phyloP scores from a whole-genome alignment of 768 basidiomycete species.

The Suillus bovinus region DNA sequence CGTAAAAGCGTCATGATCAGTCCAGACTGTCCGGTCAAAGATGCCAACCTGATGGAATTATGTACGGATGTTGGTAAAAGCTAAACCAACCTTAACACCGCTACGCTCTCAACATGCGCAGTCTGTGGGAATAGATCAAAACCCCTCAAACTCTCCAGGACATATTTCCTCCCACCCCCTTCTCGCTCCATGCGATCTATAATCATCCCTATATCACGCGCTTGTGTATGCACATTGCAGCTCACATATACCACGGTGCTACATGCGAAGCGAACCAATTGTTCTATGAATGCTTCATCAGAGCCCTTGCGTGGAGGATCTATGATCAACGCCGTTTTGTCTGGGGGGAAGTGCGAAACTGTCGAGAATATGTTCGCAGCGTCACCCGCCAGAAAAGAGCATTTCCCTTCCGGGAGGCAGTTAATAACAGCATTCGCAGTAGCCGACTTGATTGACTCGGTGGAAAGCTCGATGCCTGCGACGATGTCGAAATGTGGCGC shows the following conservation, averaged over 20 bases:
- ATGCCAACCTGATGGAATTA: neutral
- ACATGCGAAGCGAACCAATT: conserved; percentile 70
- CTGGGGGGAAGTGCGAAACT: conserved; percentile 64
- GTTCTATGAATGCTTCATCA: conserved; percentile 74
- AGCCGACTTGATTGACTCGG: conserved; percentile 69
- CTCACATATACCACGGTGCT: conserved; percentile 84
- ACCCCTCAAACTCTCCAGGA: conserved; percentile 80
- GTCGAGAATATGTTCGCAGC: conserved; percentile 82
- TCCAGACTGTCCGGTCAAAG: neutral
- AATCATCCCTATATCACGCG: conserved; percentile 82
- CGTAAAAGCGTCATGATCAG: neutral
- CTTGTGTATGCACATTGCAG: conserved; percentile 94
- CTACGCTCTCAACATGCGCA: conserved; percentile 87
- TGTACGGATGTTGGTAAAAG: neutral
- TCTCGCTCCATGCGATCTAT: conserved; percentile 44
- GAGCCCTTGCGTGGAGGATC: conserved; percentile 97
- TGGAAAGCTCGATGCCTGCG: conserved; percentile 85
- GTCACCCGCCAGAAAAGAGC: conserved; percentile 76
- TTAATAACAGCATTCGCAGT: conserved; percentile 68
- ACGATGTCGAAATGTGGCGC: conserved; percentile 73
- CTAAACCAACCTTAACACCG: conserved; percentile 55
- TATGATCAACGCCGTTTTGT: conserved; percentile 69
- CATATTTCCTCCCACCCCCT: conserved; percentile 53
- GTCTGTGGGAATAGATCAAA: conserved; percentile 98
- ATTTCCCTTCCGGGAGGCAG: conserved; percentile 51